Evolutionary conservation across 169 alveolate genomes (phyloP).

Genomic region (Eimeria necatrix): DNA sequence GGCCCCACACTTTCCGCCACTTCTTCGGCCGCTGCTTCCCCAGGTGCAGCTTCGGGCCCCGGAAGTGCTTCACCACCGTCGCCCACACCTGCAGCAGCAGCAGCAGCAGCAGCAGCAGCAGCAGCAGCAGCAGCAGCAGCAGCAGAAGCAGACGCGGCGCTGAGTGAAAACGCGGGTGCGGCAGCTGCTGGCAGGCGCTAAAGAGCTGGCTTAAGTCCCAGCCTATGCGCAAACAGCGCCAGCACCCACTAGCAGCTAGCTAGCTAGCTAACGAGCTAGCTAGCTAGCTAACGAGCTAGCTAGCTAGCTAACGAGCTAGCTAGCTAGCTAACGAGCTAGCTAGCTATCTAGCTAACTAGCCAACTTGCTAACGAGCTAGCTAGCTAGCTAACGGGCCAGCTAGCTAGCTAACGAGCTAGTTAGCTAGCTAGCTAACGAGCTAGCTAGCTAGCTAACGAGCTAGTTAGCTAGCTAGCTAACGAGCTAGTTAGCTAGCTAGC

Average conservation of each 20-base stretch:
- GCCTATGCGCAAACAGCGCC: neutral
- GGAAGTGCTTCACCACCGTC: conserved; percentile 87
- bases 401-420: neutral
- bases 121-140: neutral
- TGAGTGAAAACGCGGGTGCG: neutral
- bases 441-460: neutral
- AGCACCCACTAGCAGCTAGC: neutral
- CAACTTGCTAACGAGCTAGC: no score
- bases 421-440: no score
- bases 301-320: neutral
- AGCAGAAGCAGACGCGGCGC: neutral
- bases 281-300: no score
- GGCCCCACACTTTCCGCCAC: conserved; percentile 88
- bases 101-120: conserved; percentile 38
- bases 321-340: neutral
- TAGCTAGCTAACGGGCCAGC: neutral
- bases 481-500: no score
- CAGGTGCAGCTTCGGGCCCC: conserved; percentile 89
- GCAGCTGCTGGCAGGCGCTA: conserved; percentile 25
- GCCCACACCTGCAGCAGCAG: conserved; percentile 78
- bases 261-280: neutral
- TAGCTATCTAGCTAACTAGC: no score
- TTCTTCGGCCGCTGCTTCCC: conserved; percentile 90
- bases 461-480: no score
- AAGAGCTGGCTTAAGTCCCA: neutral